Evolutionary conservation across 352 stramenopile genomes (phyloP).

Genomic region (Blastocystis sp.): DNA sequence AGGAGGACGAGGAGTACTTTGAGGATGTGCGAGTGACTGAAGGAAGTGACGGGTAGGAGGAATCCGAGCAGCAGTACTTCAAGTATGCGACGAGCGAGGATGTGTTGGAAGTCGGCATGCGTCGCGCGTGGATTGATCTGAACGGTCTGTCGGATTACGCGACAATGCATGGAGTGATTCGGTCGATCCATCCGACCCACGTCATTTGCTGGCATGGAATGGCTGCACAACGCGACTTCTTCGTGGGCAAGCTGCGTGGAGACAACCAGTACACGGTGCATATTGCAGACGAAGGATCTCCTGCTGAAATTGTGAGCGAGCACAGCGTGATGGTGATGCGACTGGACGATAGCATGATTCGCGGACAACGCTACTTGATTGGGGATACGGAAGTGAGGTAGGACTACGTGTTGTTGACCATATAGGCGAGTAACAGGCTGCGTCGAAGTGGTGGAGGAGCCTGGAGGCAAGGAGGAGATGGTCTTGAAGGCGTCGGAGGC

Average conservation of each 20-base stretch:
- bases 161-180: background rate
- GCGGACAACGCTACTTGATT: background rate
- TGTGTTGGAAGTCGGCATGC: background rate
- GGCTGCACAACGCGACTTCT: background rate
- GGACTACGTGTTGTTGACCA: background rate
- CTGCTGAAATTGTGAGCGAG: conserved; percentile 1
- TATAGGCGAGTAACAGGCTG: background rate
- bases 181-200: background rate
- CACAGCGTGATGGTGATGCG: conserved; percentile 2
- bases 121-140: conserved; percentile 19
- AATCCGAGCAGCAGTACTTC: conserved; percentile 14
- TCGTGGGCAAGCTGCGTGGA: background rate
- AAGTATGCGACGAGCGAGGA: background rate
- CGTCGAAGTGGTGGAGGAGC: background rate
- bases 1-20: conserved; percentile 5
- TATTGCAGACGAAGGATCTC: background rate
- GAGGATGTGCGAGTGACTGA: background rate
- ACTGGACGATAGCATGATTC: background rate
- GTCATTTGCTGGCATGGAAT: conserved; percentile 34
- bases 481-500: background rate
- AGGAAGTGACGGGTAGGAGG: background rate
- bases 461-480: background rate
- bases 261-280: background rate
- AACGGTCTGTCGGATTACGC: conserved; percentile 30
- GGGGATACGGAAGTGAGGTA: conserved; percentile 24